These are phyloP conservation scores for Kalmusia sp. DNA, from an alignment of 2,329 filamentous ascomycete genomes.

Conservation along the genomic window DNA sequence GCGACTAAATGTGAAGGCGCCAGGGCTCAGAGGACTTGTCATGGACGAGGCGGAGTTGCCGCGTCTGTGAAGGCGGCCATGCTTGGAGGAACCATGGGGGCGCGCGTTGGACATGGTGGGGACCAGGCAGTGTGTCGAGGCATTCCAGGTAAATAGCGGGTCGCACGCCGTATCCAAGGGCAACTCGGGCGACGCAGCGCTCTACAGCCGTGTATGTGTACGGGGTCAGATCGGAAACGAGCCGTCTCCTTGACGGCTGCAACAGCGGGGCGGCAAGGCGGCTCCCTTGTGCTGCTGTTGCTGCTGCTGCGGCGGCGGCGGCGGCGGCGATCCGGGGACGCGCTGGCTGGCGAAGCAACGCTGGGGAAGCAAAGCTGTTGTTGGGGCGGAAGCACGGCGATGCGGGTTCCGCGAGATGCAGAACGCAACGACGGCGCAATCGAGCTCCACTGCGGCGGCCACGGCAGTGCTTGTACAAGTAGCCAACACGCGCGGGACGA, in stretches of 20 bases:
- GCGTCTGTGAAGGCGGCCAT: conserved; percentile 51
- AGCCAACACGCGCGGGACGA: background rate
- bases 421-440: background rate
- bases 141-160: conserved; percentile 25
- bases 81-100: conserved; percentile 32
- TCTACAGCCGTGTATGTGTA: background rate
- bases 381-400: background rate
- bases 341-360: background rate
- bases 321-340: conserved; percentile 6
- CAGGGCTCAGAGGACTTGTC: conserved; percentile 42
- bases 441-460: background rate
- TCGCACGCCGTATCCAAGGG: conserved; percentile 21
- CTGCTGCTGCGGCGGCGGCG: no score
- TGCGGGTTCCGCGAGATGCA: no score
- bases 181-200: conserved; percentile 8
- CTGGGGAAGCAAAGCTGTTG: conserved; percentile 5
- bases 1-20: conserved; percentile 40
- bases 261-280: background rate
- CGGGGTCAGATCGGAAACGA: background rate
- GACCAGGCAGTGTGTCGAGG: conserved; percentile 18
- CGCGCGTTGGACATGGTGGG: conserved; percentile 26
- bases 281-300: no score
- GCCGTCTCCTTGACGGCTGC: conserved; percentile 1
- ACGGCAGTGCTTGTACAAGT: background rate
- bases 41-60: conserved; percentile 48